Conservation (phyloP, 2,329 filamentous ascomycete species). For the Bipolaris victoriae region DNA sequence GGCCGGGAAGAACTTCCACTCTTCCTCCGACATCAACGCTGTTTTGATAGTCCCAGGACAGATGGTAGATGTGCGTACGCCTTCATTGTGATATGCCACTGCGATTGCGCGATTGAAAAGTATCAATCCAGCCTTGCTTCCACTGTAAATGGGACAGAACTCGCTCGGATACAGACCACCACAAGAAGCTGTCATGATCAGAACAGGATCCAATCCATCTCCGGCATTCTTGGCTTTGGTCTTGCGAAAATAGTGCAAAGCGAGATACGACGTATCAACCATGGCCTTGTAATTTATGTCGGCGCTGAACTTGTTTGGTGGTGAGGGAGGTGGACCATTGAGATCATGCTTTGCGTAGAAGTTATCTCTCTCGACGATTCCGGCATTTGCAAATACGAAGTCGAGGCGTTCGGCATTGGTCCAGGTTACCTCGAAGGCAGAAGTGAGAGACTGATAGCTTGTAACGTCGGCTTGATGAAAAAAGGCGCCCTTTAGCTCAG, state of each 20-base stretch:
- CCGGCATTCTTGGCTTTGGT: conserved; percentile 22
- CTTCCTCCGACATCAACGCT: conserved; percentile 40
- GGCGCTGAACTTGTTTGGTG: conserved; percentile 46
- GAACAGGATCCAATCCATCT: conserved; percentile 28
- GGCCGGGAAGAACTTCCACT: conserved; percentile 46
- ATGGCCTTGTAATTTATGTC: conserved; percentile 49
- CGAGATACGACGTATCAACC: conserved; percentile 50
- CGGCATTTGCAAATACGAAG: conserved; percentile 59
- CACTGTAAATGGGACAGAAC: conserved; percentile 39
- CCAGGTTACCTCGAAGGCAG: conserved; percentile 50
- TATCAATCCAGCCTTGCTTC: conserved; percentile 46
- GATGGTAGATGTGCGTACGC: conserved; percentile 51
- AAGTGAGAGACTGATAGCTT: conserved; percentile 43
- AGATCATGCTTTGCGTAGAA: conserved; percentile 49
- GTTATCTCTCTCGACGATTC: conserved; percentile 52
- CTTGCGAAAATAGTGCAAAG: conserved; percentile 51
- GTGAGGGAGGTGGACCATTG: conserved; percentile 32
- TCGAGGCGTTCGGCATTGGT: conserved; percentile 47
- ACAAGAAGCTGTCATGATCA: conserved; percentile 50
- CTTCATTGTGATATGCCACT: conserved; percentile 41
- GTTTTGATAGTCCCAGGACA: conserved; percentile 50
- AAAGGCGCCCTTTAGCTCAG: conserved; percentile 36
- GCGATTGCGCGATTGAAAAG: conserved; percentile 51
- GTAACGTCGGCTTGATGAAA: conserved; percentile 52
- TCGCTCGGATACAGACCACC: conserved; percentile 49